These are phyloP conservation scores for Aspergillus ustus DNA, from an alignment of 2,329 filamentous ascomycete genomes.

Conservation along the genomic window DNA sequence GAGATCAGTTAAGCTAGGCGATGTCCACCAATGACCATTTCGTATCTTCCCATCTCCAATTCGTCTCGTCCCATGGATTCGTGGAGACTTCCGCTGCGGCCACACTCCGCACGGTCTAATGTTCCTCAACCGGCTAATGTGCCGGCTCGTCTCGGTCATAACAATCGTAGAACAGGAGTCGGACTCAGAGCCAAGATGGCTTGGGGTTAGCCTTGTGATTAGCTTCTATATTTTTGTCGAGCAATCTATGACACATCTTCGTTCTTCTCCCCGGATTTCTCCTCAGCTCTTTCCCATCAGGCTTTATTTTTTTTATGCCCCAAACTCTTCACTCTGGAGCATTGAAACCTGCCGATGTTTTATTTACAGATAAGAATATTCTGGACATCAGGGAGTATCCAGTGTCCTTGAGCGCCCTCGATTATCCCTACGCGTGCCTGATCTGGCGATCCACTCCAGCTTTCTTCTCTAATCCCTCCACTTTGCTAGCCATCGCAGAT, in stretches of 20 bases:
- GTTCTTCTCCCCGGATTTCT: neutral
- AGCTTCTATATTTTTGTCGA: constrained; percentile 11
- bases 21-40: neutral
- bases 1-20: neutral
- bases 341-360: neutral
- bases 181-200: constrained; percentile 21
- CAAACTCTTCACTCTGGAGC: neutral
- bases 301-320: neutral
- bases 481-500: constrained; percentile 22
- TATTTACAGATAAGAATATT: neutral
- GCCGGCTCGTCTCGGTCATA: neutral
- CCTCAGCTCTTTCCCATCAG: neutral
- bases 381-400: neutral
- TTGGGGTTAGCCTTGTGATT: constrained; percentile 12
- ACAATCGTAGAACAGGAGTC: neutral
- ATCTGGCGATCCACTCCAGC: constrained; percentile 1
- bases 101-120: neutral
- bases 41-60: neutral
- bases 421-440: neutral
- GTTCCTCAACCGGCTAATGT: neutral
- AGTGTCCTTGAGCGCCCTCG: neutral
- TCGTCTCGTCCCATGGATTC: neutral
- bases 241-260: neutral
- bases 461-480: neutral
- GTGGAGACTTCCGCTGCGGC: neutral